Conservation (phyloP, 371 early-diverging fungal species). For the Mucor mucedo region DNA sequence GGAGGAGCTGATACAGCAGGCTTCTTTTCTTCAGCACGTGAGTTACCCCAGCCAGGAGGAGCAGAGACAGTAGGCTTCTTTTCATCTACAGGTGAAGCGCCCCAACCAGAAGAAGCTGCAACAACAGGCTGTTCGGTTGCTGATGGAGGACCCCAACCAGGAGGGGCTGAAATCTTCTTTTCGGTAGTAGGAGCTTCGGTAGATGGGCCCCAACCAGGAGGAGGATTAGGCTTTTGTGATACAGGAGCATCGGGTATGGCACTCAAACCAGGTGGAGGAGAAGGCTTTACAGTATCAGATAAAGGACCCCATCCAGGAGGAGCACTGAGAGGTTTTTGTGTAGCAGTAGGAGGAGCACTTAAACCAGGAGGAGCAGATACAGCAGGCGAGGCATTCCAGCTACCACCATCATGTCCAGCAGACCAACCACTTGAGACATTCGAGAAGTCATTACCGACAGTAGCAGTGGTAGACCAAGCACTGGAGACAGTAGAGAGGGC, state of each 20-base stretch:
- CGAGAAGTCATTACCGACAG: neutral
- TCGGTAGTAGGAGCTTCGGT: neutral
- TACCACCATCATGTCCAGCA: neutral
- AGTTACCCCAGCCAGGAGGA: slow-evolving; percentile 2
- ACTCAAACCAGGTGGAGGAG: too few species aligned
- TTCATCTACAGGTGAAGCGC: neutral
- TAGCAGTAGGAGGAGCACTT: neutral
- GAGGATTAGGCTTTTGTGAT: neutral
- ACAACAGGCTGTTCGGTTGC: neutral
- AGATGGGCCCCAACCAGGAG: neutral
- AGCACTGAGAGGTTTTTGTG: neutral
- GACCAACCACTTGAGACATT: too few species aligned
- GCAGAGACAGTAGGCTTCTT: neutral
- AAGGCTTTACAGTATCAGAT: neutral
- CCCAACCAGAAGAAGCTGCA: neutral
- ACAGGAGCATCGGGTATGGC: neutral
- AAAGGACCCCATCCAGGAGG: neutral
- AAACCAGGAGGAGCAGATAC: slow-evolving; percentile 1
- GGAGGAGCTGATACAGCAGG: neutral
- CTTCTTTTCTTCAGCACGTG: neutral
- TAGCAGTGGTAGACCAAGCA: slow-evolving; percentile 13
- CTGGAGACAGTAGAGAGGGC: neutral
- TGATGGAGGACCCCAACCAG: neutral
- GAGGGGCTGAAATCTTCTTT: neutral
- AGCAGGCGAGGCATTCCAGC: neutral